Conservation (phyloP, 2,329 filamentous ascomycete genomes). For the Neonectria neomacrospora region DNA sequence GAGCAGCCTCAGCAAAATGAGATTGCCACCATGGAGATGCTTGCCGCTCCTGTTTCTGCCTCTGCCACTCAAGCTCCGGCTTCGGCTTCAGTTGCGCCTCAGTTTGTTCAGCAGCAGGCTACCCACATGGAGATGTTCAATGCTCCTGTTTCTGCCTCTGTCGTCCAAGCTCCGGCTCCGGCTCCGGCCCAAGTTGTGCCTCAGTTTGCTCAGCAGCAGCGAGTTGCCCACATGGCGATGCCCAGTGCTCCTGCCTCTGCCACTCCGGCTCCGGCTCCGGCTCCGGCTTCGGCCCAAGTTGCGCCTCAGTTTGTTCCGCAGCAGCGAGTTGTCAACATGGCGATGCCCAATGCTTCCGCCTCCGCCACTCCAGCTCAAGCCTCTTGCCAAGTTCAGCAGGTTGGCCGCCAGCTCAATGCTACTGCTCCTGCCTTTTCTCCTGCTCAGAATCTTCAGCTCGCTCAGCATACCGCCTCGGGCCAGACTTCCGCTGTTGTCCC, state of each 20-base stretch:
- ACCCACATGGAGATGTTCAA: not conserved
- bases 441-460: not conserved
- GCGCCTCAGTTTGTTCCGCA: not conserved
- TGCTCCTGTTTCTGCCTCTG: not conserved
- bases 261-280: not conserved
- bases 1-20: not conserved
- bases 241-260: not conserved
- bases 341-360: not conserved
- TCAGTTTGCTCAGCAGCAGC: conserved; percentile 3
- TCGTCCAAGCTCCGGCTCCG: not conserved
- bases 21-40: not conserved
- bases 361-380: not conserved
- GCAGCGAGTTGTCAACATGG: not conserved
- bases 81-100: not conserved
- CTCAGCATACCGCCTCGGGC: not conserved
- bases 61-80: not conserved
- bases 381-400: not conserved
- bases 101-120: not conserved
- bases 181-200: no score
- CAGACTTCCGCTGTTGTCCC: not conserved
- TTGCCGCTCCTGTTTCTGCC: not conserved
- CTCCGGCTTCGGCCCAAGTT: not conserved
- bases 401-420: not conserved
- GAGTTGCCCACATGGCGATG: not conserved
- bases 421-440: not conserved